Percentiles rank a stretch among this genome's conserved stretches.
These are phyloP conservation scores for Xylariaceae sp. DNA, from an alignment of 2,329 filamentous ascomycete species.

Conservation along the genomic window DNA sequence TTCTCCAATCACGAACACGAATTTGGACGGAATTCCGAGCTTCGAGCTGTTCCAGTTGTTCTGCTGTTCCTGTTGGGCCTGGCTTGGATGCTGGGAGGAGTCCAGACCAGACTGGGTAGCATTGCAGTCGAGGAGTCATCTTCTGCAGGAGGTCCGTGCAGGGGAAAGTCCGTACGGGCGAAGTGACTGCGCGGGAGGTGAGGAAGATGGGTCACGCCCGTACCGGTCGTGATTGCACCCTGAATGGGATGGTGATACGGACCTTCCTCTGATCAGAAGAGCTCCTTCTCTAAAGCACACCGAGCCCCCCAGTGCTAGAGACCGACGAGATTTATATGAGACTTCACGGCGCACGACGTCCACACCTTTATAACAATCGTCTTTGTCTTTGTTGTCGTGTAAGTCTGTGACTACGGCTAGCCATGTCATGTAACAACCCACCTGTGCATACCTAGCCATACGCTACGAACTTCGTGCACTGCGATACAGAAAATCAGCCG, in stretches of 20 bases:
- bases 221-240: too few species aligned
- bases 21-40: not conserved
- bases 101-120: not conserved
- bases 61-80: not conserved
- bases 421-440: not conserved
- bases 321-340: too few species aligned
- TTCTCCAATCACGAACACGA: not conserved
- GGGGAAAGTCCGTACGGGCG: not conserved
- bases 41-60: not conserved
- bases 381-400: too few species aligned
- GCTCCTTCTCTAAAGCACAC: too few species aligned
- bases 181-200: too few species aligned
- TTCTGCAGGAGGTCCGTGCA: not conserved
- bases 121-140: not conserved
- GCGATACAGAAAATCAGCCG: not conserved
- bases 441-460: not conserved
- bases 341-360: too few species aligned
- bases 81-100: not conserved
- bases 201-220: too few species aligned
- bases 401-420: not conserved
- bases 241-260: too few species aligned
- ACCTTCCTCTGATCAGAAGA: too few species aligned
- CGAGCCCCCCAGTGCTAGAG: too few species aligned
- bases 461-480: too few species aligned
- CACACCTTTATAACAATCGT: too few species aligned